Evolutionary conservation across 495 filamentous ascomycete species (phyloP).

Genomic region (Emericellopsis terricola): DNA sequence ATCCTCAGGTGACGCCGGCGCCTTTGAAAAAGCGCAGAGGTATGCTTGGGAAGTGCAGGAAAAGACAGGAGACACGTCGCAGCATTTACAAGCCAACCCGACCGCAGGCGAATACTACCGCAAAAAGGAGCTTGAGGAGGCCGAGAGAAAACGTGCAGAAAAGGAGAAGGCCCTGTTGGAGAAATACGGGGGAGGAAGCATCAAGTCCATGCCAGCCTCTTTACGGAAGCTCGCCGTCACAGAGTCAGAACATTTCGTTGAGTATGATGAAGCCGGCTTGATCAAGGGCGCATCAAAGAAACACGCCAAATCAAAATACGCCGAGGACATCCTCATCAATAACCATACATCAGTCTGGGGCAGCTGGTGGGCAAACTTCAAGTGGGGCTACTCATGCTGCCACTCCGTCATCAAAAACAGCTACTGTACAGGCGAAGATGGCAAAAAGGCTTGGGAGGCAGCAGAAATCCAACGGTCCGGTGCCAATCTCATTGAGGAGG

Average conservation of each 20-base stretch:
- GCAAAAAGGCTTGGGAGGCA: conserved; percentile 53
- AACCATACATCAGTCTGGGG: conserved; percentile 93
- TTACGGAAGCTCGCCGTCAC: conserved; percentile 48
- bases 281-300: conserved; percentile 77
- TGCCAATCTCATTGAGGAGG: conserved; percentile 18
- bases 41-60: conserved; percentile 97
- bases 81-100: conserved; percentile 89
- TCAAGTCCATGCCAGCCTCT: conserved; percentile 38
- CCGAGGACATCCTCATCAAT: conserved; percentile 71
- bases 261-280: conserved; percentile 78
- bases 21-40: conserved; percentile 75
- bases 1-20: conserved; percentile 80
- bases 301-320: conserved; percentile 68
- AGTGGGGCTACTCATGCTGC: conserved; percentile 97
- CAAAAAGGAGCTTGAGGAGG: conserved; percentile 57
- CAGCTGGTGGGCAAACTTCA: conserved; percentile 90
- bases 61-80: conserved; percentile 46
- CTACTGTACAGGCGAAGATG: conserved; percentile 87
- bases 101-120: conserved; percentile 75
- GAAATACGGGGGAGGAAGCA: conserved; percentile 61
- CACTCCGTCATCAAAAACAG: conserved; percentile 86
- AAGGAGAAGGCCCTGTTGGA: conserved; percentile 56
- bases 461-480: conserved; percentile 40
- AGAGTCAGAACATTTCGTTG: conserved; percentile 77
- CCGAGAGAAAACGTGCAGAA: conserved; percentile 44